These are phyloP conservation scores for Russula earlei DNA, from an alignment of 768 basidiomycete species.

Conservation along the genomic window DNA sequence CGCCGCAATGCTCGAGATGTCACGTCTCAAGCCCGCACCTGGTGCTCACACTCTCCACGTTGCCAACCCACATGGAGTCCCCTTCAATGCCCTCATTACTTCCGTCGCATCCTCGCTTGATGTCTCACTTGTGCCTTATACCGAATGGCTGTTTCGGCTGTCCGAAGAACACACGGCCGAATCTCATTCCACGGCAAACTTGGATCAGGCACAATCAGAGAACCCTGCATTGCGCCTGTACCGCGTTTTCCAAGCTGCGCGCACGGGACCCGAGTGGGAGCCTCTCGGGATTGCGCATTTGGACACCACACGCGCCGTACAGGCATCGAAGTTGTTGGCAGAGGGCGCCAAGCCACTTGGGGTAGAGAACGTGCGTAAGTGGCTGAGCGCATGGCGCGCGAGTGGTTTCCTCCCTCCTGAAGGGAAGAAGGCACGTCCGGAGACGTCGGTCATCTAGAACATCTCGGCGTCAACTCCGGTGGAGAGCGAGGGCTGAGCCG, in stretches of 20 bases:
- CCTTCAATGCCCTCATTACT: conserved; percentile 20
- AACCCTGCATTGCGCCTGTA: conserved; percentile 18
- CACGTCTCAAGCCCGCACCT: conserved; percentile 14
- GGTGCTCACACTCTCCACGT: conserved; percentile 17
- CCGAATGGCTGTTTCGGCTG: conserved; percentile 22
- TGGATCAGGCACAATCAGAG: conserved; percentile 10
- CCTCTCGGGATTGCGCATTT: conserved; percentile 22
- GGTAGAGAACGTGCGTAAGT: conserved; percentile 14
- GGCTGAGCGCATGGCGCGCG: conserved; percentile 16
- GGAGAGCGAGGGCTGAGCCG: no score
- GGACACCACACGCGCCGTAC: conserved; percentile 12
- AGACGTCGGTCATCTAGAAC: no score
- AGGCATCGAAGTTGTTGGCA: conserved; percentile 14
- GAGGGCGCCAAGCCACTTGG: conserved; percentile 5
- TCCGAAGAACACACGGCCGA: conserved; percentile 5
- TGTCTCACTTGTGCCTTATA: conserved; percentile 23
- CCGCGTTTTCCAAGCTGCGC: conserved; percentile 14
- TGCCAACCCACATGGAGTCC: conserved; percentile 20
- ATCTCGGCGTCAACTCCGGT: no score
- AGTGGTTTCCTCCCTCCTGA: conserved; percentile 14
- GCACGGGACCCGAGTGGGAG: conserved; percentile 19
- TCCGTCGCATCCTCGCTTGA: conserved; percentile 17
- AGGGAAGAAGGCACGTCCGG: no score
- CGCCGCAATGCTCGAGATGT: conserved; percentile 22
- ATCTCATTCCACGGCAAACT: conserved; percentile 1